phyloP scores from a whole-genome alignment of 768 basidiomycete species.

The Suillus paluster region DNA sequence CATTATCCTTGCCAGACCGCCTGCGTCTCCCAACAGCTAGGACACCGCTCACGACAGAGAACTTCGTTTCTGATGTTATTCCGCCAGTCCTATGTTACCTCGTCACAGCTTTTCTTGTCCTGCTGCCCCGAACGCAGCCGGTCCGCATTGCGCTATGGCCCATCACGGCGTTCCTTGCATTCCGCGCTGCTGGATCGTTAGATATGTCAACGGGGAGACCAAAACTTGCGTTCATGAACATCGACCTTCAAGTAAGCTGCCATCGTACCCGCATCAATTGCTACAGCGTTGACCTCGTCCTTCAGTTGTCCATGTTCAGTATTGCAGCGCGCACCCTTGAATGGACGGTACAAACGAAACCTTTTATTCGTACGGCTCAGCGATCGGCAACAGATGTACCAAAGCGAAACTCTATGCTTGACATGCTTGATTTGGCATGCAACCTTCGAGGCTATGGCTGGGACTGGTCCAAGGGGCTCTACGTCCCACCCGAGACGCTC shows the following conservation, averaged over 20 bases:
- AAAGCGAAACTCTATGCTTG: slow-evolving; percentile 15
- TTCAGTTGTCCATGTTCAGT: slow-evolving; percentile 18
- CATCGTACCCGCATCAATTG: no score
- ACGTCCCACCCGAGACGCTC: slow-evolving; percentile 43
- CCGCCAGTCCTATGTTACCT: slow-evolving; percentile 51
- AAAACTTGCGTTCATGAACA: slow-evolving; percentile 8
- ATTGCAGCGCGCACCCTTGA: slow-evolving; percentile 19
- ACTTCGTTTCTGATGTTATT: slow-evolving; percentile 42
- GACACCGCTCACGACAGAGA: slow-evolving; percentile 34
- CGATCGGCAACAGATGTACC: not conserved
- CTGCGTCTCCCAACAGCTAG: slow-evolving; percentile 14
- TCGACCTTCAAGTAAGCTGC: slow-evolving; percentile 16
- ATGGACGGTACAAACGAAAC: slow-evolving; percentile 19
- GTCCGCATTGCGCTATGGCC: slow-evolving; percentile 53
- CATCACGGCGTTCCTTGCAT: slow-evolving; percentile 45
- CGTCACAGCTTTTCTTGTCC: slow-evolving; percentile 52
- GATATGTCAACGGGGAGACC: slow-evolving; percentile 12
- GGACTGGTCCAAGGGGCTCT: slow-evolving; percentile 51
- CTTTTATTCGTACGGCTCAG: slow-evolving; percentile 14
- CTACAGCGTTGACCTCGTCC: not conserved
- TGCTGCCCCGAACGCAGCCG: slow-evolving; percentile 47
- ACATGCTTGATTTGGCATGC: slow-evolving; percentile 54
- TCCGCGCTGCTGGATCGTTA: slow-evolving; percentile 37
- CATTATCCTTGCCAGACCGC: slow-evolving; percentile 1
- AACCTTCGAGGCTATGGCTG: slow-evolving; percentile 65